Evolutionary conservation across 768 basidiomycete genomes (phyloP).

Genomic region (Gyrodon lividus): DNA sequence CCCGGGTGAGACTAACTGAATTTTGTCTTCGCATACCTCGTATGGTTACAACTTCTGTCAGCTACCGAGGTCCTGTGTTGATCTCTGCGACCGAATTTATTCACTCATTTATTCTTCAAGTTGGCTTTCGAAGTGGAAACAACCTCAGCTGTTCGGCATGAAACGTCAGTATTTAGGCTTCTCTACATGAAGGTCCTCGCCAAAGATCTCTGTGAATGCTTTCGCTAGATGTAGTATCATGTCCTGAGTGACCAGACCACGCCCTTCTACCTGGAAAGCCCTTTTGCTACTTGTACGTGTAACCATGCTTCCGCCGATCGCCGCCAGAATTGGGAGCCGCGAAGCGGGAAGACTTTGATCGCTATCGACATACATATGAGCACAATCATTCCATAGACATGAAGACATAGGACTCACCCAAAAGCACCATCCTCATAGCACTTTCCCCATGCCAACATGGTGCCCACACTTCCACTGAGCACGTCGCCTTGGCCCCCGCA

Average conservation of each 20-base stretch:
- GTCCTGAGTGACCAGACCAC: slow-evolving; percentile 82
- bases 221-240: slow-evolving; percentile 64
- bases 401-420: slow-evolving; percentile 50
- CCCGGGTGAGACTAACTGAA: too few relatives aligned
- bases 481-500: slow-evolving; percentile 98
- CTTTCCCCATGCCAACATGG: slow-evolving; percentile 93
- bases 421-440: slow-evolving; percentile 86
- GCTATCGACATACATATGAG: slow-evolving; percentile 31
- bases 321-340: slow-evolving; percentile 79
- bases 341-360: slow-evolving; percentile 55
- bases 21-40: too few relatives aligned
- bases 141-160: too few relatives aligned
- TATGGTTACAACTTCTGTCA: too few relatives aligned
- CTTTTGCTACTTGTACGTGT: slow-evolving; percentile 79
- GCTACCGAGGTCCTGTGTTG: too few relatives aligned
- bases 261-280: slow-evolving; percentile 73
- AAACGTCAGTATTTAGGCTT: too few relatives aligned
- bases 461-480: slow-evolving; percentile 81
- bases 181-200: slow-evolving; percentile 45
- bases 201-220: slow-evolving; percentile 75
- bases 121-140: too few relatives aligned
- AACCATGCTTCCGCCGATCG: slow-evolving; percentile 83
- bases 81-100: too few relatives aligned
- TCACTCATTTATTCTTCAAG: too few relatives aligned
- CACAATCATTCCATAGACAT: background rate